Percentiles rank a stretch among this genome's conserved stretches.
These are phyloP conservation scores for Ensete ventricosum DNA, from an alignment of 176 grass and related monocot genomes.

Conservation along the genomic window DNA sequence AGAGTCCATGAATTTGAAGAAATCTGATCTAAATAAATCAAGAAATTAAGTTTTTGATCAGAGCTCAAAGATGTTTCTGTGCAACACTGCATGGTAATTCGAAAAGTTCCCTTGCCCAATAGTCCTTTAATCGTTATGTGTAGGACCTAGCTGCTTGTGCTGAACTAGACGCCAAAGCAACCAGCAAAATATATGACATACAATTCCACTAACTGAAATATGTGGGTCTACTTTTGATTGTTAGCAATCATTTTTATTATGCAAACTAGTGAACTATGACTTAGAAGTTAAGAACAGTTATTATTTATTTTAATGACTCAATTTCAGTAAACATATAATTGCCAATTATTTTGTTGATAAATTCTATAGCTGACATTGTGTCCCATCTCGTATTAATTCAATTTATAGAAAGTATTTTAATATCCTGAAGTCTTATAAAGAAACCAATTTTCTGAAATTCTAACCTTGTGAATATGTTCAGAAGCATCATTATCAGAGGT, in stretches of 20 bases:
- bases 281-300: too few relatives aligned
- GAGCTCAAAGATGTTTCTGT: not conserved
- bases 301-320: not conserved
- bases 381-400: not conserved
- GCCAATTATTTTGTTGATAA: not conserved
- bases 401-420: not conserved
- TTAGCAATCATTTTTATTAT: not conserved
- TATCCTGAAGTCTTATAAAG: too few relatives aligned
- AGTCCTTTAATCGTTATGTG: not conserved
- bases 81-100: not conserved
- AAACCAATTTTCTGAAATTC: not conserved
- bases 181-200: not conserved
- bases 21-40: not conserved
- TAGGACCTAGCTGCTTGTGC: not conserved
- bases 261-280: not conserved
- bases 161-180: not conserved
- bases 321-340: not conserved
- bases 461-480: slow-evolving; percentile 24
- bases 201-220: not conserved
- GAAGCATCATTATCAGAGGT: slow-evolving; percentile 89
- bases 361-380: not conserved
- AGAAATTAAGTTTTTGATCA: not conserved
- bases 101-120: not conserved
- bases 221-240: not conserved
- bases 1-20: too few relatives aligned